Conservation (phyloP, 2,329 filamentous ascomycete genomes). For the Ophiognomonia clavigignenti-juglandacearum region DNA sequence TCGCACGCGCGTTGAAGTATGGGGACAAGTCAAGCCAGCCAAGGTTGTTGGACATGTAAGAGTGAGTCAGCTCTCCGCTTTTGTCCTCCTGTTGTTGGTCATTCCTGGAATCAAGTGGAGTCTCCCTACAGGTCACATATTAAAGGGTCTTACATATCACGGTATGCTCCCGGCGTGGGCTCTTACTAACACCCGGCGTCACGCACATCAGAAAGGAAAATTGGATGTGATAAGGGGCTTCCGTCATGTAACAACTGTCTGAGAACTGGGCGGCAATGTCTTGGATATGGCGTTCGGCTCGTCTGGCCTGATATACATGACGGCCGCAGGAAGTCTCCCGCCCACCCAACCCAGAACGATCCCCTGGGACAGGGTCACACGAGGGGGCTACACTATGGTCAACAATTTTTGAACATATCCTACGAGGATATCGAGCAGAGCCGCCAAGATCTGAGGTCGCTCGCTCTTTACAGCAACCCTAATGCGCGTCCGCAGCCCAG, state of each 20-base stretch:
- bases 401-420: conserved; percentile 35
- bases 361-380: not conserved
- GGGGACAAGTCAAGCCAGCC: conserved; percentile 15
- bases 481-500: conserved; percentile 21
- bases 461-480: conserved; percentile 22
- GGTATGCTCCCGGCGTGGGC: not conserved
- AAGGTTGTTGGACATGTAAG: conserved; percentile 40
- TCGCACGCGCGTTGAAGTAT: conserved; percentile 1
- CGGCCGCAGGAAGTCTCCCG: conserved; percentile 30
- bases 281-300: conserved; percentile 40
- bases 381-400: conserved; percentile 25
- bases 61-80: conserved; percentile 25
- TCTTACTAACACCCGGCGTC: conserved; percentile 1
- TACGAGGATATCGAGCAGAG: conserved; percentile 28
- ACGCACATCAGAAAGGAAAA: conserved; percentile 36
- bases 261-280: conserved; percentile 34
- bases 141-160: not conserved
- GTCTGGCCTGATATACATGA: conserved; percentile 44
- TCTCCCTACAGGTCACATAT: not conserved
- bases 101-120: not conserved
- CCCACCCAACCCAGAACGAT: conserved; percentile 8
- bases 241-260: conserved; percentile 40
- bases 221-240: conserved; percentile 39
- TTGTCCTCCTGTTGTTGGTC: not conserved
- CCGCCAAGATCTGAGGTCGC: conserved; percentile 23